Evolutionary conservation across 2,329 filamentous ascomycete species (phyloP).

Genomic region (Pyrenochaeta sp.): DNA sequence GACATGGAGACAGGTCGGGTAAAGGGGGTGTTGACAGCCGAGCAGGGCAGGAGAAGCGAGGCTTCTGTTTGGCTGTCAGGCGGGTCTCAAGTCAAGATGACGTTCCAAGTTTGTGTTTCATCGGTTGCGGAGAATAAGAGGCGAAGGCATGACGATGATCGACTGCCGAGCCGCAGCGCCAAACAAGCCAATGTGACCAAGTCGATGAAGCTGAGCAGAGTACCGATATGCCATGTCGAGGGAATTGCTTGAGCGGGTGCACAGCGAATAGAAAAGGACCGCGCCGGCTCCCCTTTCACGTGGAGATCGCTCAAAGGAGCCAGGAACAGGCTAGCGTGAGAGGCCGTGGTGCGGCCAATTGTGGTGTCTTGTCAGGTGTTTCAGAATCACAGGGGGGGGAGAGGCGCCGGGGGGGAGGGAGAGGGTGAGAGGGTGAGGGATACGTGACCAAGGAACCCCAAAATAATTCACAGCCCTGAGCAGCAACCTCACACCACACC

Average conservation of each 20-base stretch:
- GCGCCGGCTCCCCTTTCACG: not conserved
- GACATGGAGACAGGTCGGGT: no score
- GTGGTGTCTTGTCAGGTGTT: not conserved
- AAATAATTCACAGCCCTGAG: conserved; percentile 1
- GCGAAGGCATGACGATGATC: not conserved
- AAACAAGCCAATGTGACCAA: not conserved
- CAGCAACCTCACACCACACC: not conserved
- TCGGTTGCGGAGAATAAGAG: conserved; percentile 6
- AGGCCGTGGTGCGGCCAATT: not conserved
- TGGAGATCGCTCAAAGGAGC: not conserved
- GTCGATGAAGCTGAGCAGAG: not conserved
- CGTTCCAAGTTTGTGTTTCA: conserved; percentile 11
- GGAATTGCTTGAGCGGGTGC: no score
- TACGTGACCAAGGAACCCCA: conserved; percentile 2
- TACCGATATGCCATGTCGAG: no score
- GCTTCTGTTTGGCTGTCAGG: not conserved
- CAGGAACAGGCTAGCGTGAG: conserved; percentile 4
- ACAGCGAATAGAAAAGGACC: conserved; percentile 3
- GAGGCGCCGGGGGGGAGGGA: no score
- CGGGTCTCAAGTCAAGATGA: conserved; percentile 1
- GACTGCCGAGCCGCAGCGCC: not conserved
- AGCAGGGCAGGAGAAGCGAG: not conserved
- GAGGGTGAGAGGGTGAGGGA: no score
- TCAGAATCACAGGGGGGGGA: conserved; percentile 3
- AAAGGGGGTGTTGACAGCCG: not conserved